Percentiles rank a stretch among this genome's conserved stretches.
Conservation (phyloP, 345 rosid species). For the Syzygium grande region DNA sequence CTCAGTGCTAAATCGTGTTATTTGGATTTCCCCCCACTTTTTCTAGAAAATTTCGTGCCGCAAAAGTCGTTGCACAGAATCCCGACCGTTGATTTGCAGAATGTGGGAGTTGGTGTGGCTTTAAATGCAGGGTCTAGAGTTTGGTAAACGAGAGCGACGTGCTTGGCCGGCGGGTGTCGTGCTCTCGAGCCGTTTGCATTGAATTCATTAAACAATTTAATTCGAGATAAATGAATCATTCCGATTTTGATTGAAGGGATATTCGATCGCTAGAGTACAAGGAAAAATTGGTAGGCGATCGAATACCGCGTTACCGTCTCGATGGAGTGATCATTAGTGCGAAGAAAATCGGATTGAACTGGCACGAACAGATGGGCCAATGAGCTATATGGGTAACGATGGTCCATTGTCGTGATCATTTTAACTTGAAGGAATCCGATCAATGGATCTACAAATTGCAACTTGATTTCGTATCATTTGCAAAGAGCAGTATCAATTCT, state of each 20-base stretch:
- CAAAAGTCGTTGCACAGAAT: background rate
- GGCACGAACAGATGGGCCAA: background rate
- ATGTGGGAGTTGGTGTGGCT: background rate
- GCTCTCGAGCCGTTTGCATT: too few relatives aligned
- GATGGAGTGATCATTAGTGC: background rate
- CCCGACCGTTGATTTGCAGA: background rate
- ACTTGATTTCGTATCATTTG: background rate
- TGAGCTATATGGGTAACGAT: background rate
- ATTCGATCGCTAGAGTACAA: background rate
- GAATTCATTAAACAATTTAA: background rate
- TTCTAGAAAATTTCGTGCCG: background rate
- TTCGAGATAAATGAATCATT: fast-evolving
- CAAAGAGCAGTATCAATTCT: background rate
- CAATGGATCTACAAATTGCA: background rate
- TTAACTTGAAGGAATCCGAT: background rate
- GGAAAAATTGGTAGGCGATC: background rate
- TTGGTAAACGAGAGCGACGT: background rate
- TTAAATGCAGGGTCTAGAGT: fast-evolving
- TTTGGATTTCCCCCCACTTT: background rate
- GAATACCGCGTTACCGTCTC: background rate
- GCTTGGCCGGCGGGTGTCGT: too few relatives aligned
- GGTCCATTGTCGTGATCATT: background rate
- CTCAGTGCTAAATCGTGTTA: background rate
- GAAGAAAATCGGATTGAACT: background rate
- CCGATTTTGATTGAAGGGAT: background rate